A percentile compares a stretch with the other conserved stretches of the same genome.
phyloP scores from a whole-genome alignment of 495 filamentous ascomycete genomes.

The Cercophora samala region DNA sequence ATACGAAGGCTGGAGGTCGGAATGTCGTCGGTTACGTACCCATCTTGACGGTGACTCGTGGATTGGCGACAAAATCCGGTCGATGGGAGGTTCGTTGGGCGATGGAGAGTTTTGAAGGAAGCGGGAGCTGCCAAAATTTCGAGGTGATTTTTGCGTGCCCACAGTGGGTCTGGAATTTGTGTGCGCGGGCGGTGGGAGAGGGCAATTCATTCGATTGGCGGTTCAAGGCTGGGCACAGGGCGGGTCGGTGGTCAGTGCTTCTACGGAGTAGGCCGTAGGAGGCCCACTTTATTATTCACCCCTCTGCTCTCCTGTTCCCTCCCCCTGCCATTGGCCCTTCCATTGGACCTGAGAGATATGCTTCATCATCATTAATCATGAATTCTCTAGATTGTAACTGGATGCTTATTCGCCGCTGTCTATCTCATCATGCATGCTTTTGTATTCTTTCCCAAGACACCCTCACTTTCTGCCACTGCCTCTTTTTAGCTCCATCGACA shows the following conservation, averaged over 20 bases:
- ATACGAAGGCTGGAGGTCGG: conserved; percentile 37
- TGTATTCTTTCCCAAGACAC: background rate
- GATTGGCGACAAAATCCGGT: conserved; percentile 40
- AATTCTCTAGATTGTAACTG: background rate
- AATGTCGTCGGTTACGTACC: conserved; percentile 41
- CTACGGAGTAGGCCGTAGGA: too few species aligned
- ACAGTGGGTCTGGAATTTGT: conserved; percentile 28
- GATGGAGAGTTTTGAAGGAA: conserved; percentile 19
- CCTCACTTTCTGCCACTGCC: background rate
- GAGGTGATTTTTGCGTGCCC: conserved; percentile 16
- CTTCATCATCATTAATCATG: background rate
- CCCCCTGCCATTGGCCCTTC: background rate
- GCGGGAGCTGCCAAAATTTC: conserved; percentile 16
- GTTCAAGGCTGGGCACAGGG: background rate
- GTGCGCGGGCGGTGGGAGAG: conserved; percentile 39
- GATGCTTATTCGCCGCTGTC: background rate
- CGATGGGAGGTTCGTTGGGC: conserved; percentile 40
- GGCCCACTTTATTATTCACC: background rate
- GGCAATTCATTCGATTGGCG: conserved; percentile 30
- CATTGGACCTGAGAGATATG: background rate
- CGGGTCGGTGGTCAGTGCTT: conserved; percentile 5
- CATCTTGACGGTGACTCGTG: conserved; percentile 47
- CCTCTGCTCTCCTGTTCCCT: too few species aligned
- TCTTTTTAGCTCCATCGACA: too few species aligned
- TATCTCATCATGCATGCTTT: background rate